Evolutionary conservation across 495 filamentous ascomycete species (phyloP).

Genomic region (Bacidia rubella): DNA sequence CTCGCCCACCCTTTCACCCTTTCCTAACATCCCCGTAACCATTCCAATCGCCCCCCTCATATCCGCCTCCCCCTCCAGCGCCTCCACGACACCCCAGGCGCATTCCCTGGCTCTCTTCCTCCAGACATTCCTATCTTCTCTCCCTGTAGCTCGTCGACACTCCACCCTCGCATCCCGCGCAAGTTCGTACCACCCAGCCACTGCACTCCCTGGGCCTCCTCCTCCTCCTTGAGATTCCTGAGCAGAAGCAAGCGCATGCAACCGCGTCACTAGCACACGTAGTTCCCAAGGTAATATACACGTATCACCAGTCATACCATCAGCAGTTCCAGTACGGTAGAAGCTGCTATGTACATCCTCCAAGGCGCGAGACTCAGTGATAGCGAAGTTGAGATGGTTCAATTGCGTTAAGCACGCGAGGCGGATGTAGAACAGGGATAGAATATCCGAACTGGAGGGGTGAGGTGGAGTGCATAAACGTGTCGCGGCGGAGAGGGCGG

Average conservation of each 20-base stretch:
- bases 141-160: slow-evolving; percentile 26
- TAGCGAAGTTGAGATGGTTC: slow-evolving; percentile 56
- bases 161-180: slow-evolving; percentile 56
- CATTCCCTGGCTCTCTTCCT: slow-evolving; percentile 53
- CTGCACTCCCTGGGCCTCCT: slow-evolving; percentile 66
- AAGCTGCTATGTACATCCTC: slow-evolving; percentile 61
- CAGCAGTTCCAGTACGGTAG: slow-evolving; percentile 46
- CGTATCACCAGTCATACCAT: slow-evolving; percentile 14
- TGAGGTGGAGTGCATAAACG: slow-evolving; percentile 45
- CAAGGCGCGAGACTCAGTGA: slow-evolving; percentile 71
- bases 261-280: slow-evolving; percentile 61
- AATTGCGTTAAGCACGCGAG: slow-evolving; percentile 69
- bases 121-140: slow-evolving; percentile 46
- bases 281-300: slow-evolving; percentile 65
- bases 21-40: slow-evolving; percentile 31
- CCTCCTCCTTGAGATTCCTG: slow-evolving; percentile 34
- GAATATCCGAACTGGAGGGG: slow-evolving; percentile 51
- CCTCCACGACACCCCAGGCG: slow-evolving; percentile 64
- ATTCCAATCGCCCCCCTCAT: slow-evolving; percentile 59
- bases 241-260: slow-evolving; percentile 49
- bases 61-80: slow-evolving; percentile 85
- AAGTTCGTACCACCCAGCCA: slow-evolving; percentile 80
- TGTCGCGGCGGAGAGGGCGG: slow-evolving; percentile 57
- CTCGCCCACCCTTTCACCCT: slow-evolving; percentile 3
- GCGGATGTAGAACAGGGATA: slow-evolving; percentile 67